Percentiles rank a stretch among this genome's conserved stretches.
Evolutionary conservation across 2,329 filamentous ascomycete species (phyloP).

Genomic region (Ophidiomyces ophidiicola): DNA sequence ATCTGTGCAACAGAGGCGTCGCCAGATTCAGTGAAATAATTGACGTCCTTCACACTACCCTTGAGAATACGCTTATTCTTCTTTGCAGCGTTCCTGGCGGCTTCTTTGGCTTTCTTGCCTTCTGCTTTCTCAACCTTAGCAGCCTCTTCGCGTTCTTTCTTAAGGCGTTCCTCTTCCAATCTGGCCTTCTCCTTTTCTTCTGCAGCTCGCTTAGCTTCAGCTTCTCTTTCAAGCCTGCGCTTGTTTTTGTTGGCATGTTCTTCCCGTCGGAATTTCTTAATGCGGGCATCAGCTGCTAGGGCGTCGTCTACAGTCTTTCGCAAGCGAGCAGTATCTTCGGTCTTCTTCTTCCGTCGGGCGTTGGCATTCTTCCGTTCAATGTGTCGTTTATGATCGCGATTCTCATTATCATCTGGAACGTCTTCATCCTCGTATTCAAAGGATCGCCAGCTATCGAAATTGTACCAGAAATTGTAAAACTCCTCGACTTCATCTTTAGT

Average conservation of each 20-base stretch:
- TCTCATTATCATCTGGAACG: conserved; percentile 96
- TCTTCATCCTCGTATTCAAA: conserved; percentile 99
- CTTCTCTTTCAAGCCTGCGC: conserved; percentile 81
- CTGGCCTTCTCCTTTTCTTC: conserved; percentile 78
- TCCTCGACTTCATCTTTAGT: conserved; percentile 79
- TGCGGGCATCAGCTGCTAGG: conserved; percentile 76
- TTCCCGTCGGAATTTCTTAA: conserved; percentile 91
- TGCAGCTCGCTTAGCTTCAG: conserved; percentile 70
- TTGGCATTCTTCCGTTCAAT: conserved; percentile 98
- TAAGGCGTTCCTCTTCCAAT: conserved; percentile 66
- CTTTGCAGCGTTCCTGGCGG: conserved; percentile 96
- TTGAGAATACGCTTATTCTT: conserved; percentile 99
- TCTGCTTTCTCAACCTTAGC: conserved; percentile 75
- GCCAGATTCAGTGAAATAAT: conserved; percentile 71
- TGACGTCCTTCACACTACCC: conserved; percentile 87
- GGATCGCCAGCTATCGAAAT: conserved; percentile 93
- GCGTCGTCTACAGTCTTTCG: conserved; percentile 81
- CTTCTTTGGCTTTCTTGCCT: conserved; percentile 93
- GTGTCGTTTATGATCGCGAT: conserved; percentile 97
- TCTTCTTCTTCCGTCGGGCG: conserved; percentile 98
- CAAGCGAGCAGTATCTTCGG: conserved; percentile 84
- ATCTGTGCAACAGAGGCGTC: conserved; percentile 65
- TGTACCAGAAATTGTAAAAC: conserved; percentile 99
- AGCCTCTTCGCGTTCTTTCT: conserved; percentile 72
- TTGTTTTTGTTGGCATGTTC: conserved; percentile 93